Conservation (phyloP, 495 filamentous ascomycete genomes). For the Neurospora terricola region DNA sequence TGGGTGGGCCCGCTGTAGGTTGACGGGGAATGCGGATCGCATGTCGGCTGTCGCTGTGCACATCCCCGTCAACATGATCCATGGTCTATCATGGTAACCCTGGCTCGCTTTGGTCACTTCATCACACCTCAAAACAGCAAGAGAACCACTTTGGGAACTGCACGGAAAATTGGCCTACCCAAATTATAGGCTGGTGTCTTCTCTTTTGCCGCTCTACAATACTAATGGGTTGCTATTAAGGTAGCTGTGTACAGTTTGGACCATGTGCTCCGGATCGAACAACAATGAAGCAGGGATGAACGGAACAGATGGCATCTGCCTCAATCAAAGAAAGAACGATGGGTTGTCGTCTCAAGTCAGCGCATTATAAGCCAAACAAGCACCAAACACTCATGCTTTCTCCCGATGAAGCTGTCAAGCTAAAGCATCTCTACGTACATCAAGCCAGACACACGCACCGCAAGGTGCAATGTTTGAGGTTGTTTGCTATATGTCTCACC, state of each 20-base stretch:
- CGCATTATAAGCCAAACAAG: background rate
- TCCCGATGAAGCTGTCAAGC: background rate
- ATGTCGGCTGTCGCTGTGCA: background rate
- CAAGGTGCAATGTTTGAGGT: background rate
- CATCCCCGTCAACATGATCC: background rate
- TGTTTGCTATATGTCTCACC: background rate
- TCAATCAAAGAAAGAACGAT: background rate
- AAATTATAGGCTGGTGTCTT: background rate
- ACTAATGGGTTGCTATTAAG: background rate
- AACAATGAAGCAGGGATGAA: background rate
- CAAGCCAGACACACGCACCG: background rate
- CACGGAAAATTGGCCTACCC: background rate
- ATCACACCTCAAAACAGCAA: background rate
- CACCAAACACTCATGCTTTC: background rate
- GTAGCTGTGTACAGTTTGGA: background rate
- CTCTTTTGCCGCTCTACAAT: background rate
- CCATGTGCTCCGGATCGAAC: background rate
- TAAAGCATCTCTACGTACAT: background rate
- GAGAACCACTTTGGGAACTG: background rate
- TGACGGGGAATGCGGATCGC: background rate
- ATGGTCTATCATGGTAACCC: background rate
- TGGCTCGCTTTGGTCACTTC: background rate
- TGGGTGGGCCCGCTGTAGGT: background rate
- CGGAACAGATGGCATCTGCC: background rate
- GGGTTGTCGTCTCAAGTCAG: background rate